Base-by-base conservation (phyloP, 1,139 yeast genomes). In the Zygoascus sp. region DNA sequence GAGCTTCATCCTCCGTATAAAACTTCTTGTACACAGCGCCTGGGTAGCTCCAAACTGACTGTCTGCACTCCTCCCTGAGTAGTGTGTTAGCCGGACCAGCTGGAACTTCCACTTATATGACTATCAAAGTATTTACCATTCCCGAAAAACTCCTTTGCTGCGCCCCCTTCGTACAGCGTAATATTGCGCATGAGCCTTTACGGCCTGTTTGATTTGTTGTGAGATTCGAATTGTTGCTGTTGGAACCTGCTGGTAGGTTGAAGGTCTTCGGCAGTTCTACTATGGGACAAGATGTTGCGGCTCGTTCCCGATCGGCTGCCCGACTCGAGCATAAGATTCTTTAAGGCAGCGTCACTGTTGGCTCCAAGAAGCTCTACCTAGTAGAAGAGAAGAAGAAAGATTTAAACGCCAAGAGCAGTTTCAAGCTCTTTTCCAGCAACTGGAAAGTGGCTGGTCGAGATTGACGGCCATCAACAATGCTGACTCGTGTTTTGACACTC, bases 141-240 rank as follows among this genome's bases (percentile, higher is more conserved):
- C 61, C 13, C 46, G 53, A 58, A 64, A 83, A 1, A 83, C 68
- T 1, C 90, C 92, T 0, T 66, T 56, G 0, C 54, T 53, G 13
- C 74, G 64, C 8, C 90, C 90, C 10, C 64, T 70, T 5, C 75
- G 77, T 1, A 83, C 89, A 0, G 88, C 89, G 56, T 83, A 83
- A 57, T 56, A 73, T 44, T 40, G 23, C n/a, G 28, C 43, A 30
- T 21, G 34, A 25, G 15, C 23, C 11, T 16, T 19, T 2, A 15
- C 36, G 11, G 36, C 36, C 17, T 15, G 25, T 10, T 21, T 30
- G 20, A 9, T 20, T 13, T 4, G 34, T 13, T 15, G 17, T 9
- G 34, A 30, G 9, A 30, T 30, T 9, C 8, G 10, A 30, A 15
- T 15, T 2, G 34, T 13, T n/a, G n/a, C n/a, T n/a, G n/a, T 23